phyloP scores from a whole-genome alignment of 352 stramenopile genomes.

The Phytophthora pistaciae region DNA sequence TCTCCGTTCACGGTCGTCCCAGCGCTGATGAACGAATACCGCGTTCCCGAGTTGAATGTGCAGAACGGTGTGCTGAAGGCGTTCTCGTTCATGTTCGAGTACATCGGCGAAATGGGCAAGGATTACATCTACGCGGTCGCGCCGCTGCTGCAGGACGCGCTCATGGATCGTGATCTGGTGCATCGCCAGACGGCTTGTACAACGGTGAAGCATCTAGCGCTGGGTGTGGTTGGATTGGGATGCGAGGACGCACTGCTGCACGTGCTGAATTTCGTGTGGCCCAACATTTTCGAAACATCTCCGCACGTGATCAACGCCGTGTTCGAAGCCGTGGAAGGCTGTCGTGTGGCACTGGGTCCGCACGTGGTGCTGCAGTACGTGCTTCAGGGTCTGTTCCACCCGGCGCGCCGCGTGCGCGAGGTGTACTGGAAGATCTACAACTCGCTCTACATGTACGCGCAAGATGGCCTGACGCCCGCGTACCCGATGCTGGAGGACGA shows the following conservation, averaged over 20 bases:
- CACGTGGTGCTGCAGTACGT: constrained; percentile 98
- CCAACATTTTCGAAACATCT: constrained; percentile 99
- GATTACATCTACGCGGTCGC: constrained; percentile 99
- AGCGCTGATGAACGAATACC: constrained; percentile 99
- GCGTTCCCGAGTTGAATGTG: constrained; percentile 99
- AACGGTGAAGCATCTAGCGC: constrained; percentile 97
- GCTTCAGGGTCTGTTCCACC: constrained; percentile 98
- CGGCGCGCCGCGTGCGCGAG: constrained; percentile 97
- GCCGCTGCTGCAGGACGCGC: constrained; percentile 98
- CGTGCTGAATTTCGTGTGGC: constrained; percentile 99
- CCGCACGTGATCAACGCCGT: constrained; percentile 99
- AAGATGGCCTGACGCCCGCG: constrained; percentile 97
- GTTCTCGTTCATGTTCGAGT: constrained; percentile 99
- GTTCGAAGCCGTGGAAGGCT: constrained; percentile 98
- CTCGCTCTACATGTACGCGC: constrained; percentile 99
- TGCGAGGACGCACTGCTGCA: constrained; percentile 99
- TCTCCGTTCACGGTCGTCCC: constrained; percentile 99
- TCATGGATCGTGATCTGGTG: constrained; percentile 99
- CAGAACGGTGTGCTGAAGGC: constrained; percentile 99
- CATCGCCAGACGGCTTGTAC: constrained; percentile 98
- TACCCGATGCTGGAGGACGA: constrained; percentile 98
- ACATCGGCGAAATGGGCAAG: constrained; percentile 99
- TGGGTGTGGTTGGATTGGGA: constrained; percentile 96
- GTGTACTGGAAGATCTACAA: constrained; percentile 99
- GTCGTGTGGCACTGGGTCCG: constrained; percentile 96